Evolutionary conservation across 2,329 filamentous ascomycete species (phyloP).

Genomic region (Ophiostoma australiae): DNA sequence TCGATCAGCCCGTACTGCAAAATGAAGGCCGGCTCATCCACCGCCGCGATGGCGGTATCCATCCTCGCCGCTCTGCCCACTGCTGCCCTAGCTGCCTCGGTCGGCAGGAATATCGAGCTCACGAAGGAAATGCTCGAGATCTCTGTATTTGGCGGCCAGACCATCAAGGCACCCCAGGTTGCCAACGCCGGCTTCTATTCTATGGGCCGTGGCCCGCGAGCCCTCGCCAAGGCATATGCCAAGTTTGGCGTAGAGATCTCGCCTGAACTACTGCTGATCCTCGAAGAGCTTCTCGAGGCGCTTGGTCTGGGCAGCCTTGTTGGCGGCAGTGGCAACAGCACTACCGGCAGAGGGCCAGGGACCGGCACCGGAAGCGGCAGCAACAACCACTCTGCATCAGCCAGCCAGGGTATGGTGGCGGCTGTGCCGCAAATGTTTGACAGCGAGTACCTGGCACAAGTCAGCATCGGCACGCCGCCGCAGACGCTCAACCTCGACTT

Average conservation of each 20-base stretch:
- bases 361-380: background rate
- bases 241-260: constrained; percentile 28
- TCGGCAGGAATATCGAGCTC: background rate
- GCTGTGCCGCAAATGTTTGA: constrained; percentile 47
- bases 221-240: constrained; percentile 35
- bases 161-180: constrained; percentile 39
- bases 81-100: background rate
- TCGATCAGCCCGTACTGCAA: background rate
- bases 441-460: constrained; percentile 51
- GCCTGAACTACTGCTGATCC: constrained; percentile 27
- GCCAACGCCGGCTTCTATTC: constrained; percentile 36
- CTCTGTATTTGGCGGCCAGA: constrained; percentile 38
- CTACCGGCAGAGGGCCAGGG: background rate
- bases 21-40: background rate
- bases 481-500: constrained; percentile 16
- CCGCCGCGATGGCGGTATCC: background rate
- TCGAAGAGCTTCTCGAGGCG: constrained; percentile 29
- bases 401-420: constrained; percentile 33
- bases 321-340: background rate
- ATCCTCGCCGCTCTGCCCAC: background rate
- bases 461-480: constrained; percentile 37
- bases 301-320: background rate
- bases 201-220: constrained; percentile 33
- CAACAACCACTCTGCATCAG: constrained; percentile 9
- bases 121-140: constrained; percentile 33